Percentiles rank a stretch among this genome's conserved stretches.
Conservation (phyloP, 176 grass and related monocot genomes). For the Zoysia japonica region DNA sequence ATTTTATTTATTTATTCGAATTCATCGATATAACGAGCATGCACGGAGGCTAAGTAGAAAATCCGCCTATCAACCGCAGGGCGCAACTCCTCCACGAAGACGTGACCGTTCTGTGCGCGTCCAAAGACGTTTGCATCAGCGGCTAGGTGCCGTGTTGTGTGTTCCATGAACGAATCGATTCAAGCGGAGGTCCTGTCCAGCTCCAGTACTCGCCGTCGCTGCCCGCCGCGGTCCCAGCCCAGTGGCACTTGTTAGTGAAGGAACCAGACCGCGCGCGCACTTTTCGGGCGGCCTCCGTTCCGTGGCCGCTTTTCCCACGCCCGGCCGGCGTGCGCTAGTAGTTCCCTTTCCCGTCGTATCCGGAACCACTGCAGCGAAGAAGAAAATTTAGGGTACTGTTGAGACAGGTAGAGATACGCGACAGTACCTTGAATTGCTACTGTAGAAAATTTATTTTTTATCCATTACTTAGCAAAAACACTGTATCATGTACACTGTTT, state of each 20-base stretch:
- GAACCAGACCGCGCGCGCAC: neutral
- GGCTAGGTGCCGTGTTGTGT: conserved; percentile 6
- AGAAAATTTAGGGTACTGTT: too few species aligned
- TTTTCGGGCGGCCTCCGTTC: neutral
- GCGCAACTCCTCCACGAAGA: neutral
- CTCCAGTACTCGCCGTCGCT: neutral
- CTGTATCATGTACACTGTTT: too few species aligned
- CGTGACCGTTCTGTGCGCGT: conserved; percentile 16
- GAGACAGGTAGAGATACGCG: too few species aligned
- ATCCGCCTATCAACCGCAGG: too few species aligned
- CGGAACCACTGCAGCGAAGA: too few species aligned
- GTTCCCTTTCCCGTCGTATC: neutral
- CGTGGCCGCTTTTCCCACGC: neutral
- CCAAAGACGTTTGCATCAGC: conserved; percentile 2
- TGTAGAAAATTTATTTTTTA: too few species aligned
- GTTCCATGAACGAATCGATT: neutral
- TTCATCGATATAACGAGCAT: too few species aligned
- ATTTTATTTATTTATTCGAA: too few species aligned
- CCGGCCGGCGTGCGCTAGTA: neutral
- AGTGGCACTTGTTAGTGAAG: neutral
- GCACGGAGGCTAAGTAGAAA: too few species aligned
- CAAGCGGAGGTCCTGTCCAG: conserved; percentile 4
- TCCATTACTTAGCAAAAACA: too few species aligned
- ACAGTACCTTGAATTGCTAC: too few species aligned
- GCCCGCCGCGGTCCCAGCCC: neutral